Percentiles rank a stretch among this genome's conserved stretches.
phyloP scores from a whole-genome alignment of 495 filamentous ascomycete species.

The Daldinia grandis region DNA sequence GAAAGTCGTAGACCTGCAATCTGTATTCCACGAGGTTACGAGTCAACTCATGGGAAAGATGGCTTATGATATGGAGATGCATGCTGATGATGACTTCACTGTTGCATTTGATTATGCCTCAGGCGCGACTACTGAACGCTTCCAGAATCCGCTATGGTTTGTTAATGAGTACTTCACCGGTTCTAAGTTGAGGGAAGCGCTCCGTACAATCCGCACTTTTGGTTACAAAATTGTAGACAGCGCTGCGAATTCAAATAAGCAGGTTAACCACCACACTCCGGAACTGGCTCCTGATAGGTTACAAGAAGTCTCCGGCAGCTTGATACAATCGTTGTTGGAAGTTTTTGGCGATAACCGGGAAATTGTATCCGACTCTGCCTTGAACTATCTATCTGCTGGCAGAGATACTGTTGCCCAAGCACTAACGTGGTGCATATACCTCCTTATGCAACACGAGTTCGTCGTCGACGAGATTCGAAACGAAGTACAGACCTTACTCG shows the following conservation, averaged over 20 bases:
- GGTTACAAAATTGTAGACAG: conserved; percentile 60
- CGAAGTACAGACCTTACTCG: conserved; percentile 48
- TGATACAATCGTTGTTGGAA: conserved; percentile 66
- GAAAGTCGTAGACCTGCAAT: conserved; percentile 59
- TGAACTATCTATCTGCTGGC: conserved; percentile 68
- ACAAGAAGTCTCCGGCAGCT: conserved; percentile 58
- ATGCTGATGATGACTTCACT: conserved; percentile 64
- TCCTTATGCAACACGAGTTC: conserved; percentile 59
- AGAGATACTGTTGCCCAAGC: conserved; percentile 69
- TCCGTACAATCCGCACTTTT: conserved; percentile 59
- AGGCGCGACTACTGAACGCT: conserved; percentile 64
- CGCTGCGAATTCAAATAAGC: conserved; percentile 48
- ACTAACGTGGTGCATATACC: conserved; percentile 67
- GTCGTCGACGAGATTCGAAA: conserved; percentile 49
- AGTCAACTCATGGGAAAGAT: conserved; percentile 68
- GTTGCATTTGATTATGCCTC: conserved; percentile 66
- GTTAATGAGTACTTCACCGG: conserved; percentile 63
- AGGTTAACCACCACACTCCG: background rate
- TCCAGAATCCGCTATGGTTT: conserved; percentile 68
- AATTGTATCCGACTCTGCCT: conserved; percentile 64
- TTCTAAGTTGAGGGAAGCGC: conserved; percentile 52
- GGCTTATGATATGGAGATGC: conserved; percentile 71
- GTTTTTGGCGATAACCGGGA: conserved; percentile 56
- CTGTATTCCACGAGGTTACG: conserved; percentile 66
- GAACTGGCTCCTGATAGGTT: conserved; percentile 44